Conservation (phyloP, 2,329 filamentous ascomycete genomes). For the Aspergillus melleus region DNA sequence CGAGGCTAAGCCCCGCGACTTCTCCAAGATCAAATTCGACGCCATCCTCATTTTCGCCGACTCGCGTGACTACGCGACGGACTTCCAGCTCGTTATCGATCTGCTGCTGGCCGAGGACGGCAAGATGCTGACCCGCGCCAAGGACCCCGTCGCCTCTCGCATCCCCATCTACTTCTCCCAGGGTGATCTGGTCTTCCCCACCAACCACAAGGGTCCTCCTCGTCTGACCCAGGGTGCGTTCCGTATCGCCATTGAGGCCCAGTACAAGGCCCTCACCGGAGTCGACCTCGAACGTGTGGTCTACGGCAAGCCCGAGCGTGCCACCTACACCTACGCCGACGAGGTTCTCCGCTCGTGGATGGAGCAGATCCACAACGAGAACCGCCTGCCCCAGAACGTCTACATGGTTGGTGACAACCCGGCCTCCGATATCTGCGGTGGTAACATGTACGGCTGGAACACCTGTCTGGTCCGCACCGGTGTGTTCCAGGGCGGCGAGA, state of each 20-base stretch:
- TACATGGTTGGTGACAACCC: constrained; percentile 80
- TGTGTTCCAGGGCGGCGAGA: constrained; percentile 74
- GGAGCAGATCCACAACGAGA: constrained; percentile 72
- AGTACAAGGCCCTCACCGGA: constrained; percentile 63
- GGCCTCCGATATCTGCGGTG: constrained; percentile 71
- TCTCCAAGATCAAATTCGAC: constrained; percentile 69
- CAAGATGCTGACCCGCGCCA: constrained; percentile 62
- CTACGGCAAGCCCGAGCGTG: constrained; percentile 72
- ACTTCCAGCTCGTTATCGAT: constrained; percentile 76
- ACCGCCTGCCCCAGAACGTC: constrained; percentile 66
- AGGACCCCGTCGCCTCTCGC: constrained; percentile 64
- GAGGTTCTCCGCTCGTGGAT: constrained; percentile 73
- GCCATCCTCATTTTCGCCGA: constrained; percentile 75
- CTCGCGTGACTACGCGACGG: constrained; percentile 71
- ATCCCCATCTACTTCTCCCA: constrained; percentile 76
- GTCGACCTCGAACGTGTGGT: constrained; percentile 72
- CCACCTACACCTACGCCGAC: constrained; percentile 78
- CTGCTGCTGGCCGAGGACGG: constrained; percentile 69
- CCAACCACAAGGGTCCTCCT: constrained; percentile 61
- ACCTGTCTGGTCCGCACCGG: constrained; percentile 75
- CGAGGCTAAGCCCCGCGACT: constrained; percentile 68
- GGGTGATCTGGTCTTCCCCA: constrained; percentile 65
- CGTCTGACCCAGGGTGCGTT: constrained; percentile 75
- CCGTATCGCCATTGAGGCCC: constrained; percentile 71
- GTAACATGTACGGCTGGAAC: constrained; percentile 82